These are phyloP conservation scores for Herpetomonas samuelpessoai DNA, from an alignment of 208 protist species.

Conservation along the genomic window DNA sequence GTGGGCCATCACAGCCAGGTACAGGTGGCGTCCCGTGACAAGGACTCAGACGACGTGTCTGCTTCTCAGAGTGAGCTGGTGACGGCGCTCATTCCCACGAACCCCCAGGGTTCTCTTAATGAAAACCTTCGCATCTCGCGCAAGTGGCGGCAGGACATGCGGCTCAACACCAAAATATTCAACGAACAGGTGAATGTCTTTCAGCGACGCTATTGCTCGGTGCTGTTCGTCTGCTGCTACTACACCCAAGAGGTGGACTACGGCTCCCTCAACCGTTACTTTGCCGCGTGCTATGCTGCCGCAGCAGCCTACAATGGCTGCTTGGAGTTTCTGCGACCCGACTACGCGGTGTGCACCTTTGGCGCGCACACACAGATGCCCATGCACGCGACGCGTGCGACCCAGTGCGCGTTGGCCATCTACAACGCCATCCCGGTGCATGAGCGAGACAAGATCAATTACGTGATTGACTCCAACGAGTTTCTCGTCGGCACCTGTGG, in stretches of 20 bases:
- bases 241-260: constrained; percentile 19
- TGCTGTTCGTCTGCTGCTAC: constrained; percentile 27
- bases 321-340: constrained; percentile 40
- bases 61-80: not conserved
- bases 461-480: constrained; percentile 48
- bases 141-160: constrained; percentile 17
- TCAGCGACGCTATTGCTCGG: constrained; percentile 39
- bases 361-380: constrained; percentile 44
- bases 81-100: not conserved
- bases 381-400: constrained; percentile 43
- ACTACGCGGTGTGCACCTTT: constrained; percentile 50
- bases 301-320: constrained; percentile 31
- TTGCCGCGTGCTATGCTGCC: constrained; percentile 14
- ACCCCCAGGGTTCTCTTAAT: not conserved
- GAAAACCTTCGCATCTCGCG: constrained; percentile 3
- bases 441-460: constrained; percentile 15
- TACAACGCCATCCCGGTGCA: constrained; percentile 21
- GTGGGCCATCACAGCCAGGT: not conserved
- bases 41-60: too few relatives aligned
- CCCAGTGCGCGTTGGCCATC: constrained; percentile 40
- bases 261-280: constrained; percentile 9
- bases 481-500: constrained; percentile 59
- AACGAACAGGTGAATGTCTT: constrained; percentile 57
- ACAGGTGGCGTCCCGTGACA: not conserved
- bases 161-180: constrained; percentile 53